Conservation (phyloP, 2,329 filamentous ascomycete genomes). For the Colletotrichum navitas region DNA sequence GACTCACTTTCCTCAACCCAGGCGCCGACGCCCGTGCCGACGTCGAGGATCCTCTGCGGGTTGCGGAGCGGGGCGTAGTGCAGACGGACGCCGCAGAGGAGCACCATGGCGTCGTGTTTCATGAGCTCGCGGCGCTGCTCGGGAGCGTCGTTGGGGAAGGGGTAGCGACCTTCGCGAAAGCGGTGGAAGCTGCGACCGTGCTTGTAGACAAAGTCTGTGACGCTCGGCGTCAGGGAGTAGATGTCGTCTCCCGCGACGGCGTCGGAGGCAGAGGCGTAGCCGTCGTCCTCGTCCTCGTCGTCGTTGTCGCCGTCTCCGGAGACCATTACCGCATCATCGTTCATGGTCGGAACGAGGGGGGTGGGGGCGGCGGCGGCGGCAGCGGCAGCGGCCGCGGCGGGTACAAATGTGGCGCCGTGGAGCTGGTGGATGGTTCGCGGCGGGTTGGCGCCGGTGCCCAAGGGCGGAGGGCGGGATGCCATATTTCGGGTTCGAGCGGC, state of each 20-base stretch:
- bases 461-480: not conserved
- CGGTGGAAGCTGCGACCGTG: slow-evolving; percentile 58
- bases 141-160: slow-evolving; percentile 59
- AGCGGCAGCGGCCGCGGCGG: not conserved
- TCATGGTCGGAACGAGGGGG: not conserved
- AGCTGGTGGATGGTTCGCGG: not conserved
- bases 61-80: slow-evolving; percentile 58
- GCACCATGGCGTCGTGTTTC: slow-evolving; percentile 54
- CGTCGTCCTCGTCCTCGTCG: slow-evolving; percentile 34
- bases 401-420: not conserved
- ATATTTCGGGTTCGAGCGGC: not conserved
- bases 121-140: slow-evolving; percentile 58
- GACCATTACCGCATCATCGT: not conserved
- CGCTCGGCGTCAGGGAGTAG: slow-evolving; percentile 51
- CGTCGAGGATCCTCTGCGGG: slow-evolving; percentile 56
- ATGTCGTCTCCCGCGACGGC: slow-evolving; percentile 27
- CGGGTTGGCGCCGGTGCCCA: not conserved
- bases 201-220: slow-evolving; percentile 57
- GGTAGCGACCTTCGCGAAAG: slow-evolving; percentile 57
- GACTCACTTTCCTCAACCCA: slow-evolving; percentile 72
- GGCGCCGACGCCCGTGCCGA: slow-evolving; percentile 62
- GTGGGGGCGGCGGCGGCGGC: not conserved
- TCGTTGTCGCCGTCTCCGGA: not conserved
- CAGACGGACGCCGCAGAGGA: slow-evolving; percentile 53
- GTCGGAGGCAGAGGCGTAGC: slow-evolving; percentile 43